Percentiles rank a stretch among this genome's conserved stretches.
Evolutionary conservation across 345 rosid genomes (phyloP).

Genomic region (Carallia brachiata): DNA sequence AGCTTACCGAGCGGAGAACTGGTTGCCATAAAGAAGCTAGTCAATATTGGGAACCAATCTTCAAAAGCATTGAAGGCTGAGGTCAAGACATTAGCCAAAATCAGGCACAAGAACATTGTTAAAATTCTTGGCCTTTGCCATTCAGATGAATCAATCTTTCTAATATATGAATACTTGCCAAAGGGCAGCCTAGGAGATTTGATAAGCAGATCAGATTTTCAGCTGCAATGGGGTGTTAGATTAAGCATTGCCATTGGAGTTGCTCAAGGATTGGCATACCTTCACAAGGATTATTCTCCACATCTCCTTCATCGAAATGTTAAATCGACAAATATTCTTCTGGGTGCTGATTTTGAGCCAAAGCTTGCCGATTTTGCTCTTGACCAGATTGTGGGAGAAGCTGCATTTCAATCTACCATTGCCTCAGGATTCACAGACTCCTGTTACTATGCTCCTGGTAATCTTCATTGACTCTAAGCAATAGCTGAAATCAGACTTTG

Average conservation of each 20-base stretch:
- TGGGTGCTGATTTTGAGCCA: constrained; percentile 67
- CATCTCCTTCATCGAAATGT: constrained; percentile 77
- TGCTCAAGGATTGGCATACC: constrained; percentile 78
- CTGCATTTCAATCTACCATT: constrained; percentile 64
- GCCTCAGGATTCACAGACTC: constrained; percentile 51
- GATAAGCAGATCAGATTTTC: constrained; percentile 44
- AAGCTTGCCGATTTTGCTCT: constrained; percentile 81
- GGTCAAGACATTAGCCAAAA: constrained; percentile 82
- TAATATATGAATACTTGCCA: constrained; percentile 64
- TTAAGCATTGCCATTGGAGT: constrained; percentile 75
- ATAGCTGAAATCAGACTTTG: neutral
- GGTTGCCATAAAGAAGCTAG: constrained; percentile 73
- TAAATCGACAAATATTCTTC: constrained; percentile 71
- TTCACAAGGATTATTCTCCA: constrained; percentile 75
- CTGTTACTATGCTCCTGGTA: constrained; percentile 86
- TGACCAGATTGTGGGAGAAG: constrained; percentile 71
- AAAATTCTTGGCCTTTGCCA: constrained; percentile 80
- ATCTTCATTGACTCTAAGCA: neutral
- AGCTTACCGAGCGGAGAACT: constrained; percentile 74
- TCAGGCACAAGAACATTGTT: constrained; percentile 71
- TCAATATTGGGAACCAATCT: constrained; percentile 55
- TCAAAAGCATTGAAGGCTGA: constrained; percentile 69
- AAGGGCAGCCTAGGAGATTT: constrained; percentile 78
- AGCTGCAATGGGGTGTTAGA: constrained; percentile 69
- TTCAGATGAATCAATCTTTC: constrained; percentile 67